These are phyloP conservation scores for Phytophthora podocarpi DNA, from an alignment of 352 stramenopile genomes.

Conservation along the genomic window DNA sequence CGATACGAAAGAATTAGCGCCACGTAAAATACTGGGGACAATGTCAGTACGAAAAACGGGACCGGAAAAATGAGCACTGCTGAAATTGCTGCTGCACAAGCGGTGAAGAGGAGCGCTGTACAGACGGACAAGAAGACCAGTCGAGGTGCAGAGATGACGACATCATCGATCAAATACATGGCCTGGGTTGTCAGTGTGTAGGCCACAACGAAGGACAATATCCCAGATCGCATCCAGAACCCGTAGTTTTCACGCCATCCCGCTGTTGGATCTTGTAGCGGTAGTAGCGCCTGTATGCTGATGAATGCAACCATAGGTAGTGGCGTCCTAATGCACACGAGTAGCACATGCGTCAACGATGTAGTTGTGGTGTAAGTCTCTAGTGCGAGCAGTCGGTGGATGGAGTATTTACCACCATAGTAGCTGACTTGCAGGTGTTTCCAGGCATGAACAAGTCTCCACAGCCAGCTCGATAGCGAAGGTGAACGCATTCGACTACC, in stretches of 20 bases:
- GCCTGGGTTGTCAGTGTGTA: slow-evolving; percentile 15
- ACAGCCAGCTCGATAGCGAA: slow-evolving; percentile 2
- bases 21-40: slow-evolving; percentile 19
- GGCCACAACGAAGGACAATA: slow-evolving; percentile 6
- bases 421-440: slow-evolving; percentile 15
- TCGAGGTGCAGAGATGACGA: not conserved
- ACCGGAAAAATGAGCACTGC: slow-evolving; percentile 19
- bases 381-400: slow-evolving; percentile 18
- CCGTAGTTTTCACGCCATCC: slow-evolving; percentile 12
- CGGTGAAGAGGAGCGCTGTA: slow-evolving; percentile 7
- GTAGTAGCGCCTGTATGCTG: slow-evolving; percentile 4
- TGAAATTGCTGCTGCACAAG: slow-evolving; percentile 9
- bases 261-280: slow-evolving; percentile 7
- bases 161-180: slow-evolving; percentile 4
- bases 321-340: slow-evolving; percentile 12
- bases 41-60: slow-evolving; percentile 21
- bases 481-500: too few species aligned
- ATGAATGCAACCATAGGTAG: slow-evolving; percentile 10
- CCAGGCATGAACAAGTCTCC: slow-evolving; percentile 6
- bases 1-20: slow-evolving; percentile 18
- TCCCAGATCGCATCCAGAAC: slow-evolving; percentile 12
- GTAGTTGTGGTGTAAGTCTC: slow-evolving; percentile 10
- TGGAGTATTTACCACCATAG: slow-evolving; percentile 22
- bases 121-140: not conserved
- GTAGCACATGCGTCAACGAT: slow-evolving; percentile 2